These are phyloP conservation scores for Chrysanthemum lavandulifolium DNA, from an alignment of 129 eudicot species.

Conservation along the genomic window DNA sequence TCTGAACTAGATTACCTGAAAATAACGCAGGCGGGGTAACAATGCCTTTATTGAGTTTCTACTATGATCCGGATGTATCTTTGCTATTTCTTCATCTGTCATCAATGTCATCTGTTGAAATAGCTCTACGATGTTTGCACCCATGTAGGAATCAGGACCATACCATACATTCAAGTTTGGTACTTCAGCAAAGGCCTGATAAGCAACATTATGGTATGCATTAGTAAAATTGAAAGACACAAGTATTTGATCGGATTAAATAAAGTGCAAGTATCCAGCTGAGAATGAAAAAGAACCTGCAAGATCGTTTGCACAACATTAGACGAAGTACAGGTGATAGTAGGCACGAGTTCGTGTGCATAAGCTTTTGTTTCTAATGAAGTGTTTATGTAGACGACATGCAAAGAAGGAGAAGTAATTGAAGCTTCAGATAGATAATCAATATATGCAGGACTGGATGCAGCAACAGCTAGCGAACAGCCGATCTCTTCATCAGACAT, in stretches of 20 bases:
- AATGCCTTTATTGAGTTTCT: conserved; percentile 63
- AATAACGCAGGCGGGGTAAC: conserved; percentile 83
- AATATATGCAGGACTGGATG: conserved; percentile 85
- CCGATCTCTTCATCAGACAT: conserved; percentile 93
- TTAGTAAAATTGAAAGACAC: conserved; percentile 15
- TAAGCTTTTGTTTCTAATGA: conserved; percentile 93
- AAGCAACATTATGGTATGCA: conserved; percentile 17
- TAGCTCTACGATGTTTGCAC: conserved; percentile 90
- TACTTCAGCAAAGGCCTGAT: conserved; percentile 86
- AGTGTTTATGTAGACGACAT: conserved; percentile 91
- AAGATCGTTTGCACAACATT: conserved; percentile 96
- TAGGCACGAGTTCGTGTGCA: conserved; percentile 92
- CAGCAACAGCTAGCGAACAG: conserved; percentile 97
- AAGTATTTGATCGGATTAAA: not conserved
- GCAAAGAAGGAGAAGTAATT: conserved; percentile 75
- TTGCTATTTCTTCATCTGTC: conserved; percentile 92
- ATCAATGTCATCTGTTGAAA: conserved; percentile 79
- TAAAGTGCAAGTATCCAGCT: conserved; percentile 2
- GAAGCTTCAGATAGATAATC: conserved; percentile 80
- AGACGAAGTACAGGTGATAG: conserved; percentile 96
- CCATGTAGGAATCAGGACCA: conserved; percentile 99
- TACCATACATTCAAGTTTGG: conserved; percentile 76
- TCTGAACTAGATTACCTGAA: conserved; percentile 46
- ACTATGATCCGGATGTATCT: conserved; percentile 75
- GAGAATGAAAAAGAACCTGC: conserved; percentile 57